These are phyloP conservation scores for Diospyros kaki DNA, from an alignment of 148 eudicot species.

Conservation along the genomic window DNA sequence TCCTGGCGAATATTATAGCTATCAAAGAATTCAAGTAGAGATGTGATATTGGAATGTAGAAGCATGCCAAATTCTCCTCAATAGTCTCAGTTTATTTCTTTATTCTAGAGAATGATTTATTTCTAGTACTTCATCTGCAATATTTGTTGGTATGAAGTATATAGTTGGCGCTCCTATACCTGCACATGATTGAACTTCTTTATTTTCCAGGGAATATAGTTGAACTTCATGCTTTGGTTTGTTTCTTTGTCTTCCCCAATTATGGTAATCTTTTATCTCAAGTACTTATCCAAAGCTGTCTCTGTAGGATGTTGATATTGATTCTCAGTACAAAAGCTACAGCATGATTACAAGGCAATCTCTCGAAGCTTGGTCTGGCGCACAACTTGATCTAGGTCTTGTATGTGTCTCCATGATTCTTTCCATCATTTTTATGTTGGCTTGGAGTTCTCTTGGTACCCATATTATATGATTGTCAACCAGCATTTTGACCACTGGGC, in stretches of 20 bases:
- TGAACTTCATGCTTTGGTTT: not conserved
- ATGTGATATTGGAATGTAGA: not conserved
- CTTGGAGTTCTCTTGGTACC: slow-evolving; percentile 3
- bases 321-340: slow-evolving; percentile 65
- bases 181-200: not conserved
- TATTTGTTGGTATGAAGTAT: not conserved
- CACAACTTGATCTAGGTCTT: slow-evolving; percentile 78
- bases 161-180: no score
- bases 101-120: not conserved
- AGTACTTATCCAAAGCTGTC: slow-evolving; percentile 1
- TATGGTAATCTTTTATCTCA: not conserved
- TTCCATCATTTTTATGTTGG: not conserved
- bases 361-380: slow-evolving; percentile 92
- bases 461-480: not conserved
- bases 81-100: not conserved
- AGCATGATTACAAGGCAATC: slow-evolving; percentile 63
- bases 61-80: not conserved
- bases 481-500: not conserved
- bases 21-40: not conserved
- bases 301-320: slow-evolving; percentile 67
- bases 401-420: slow-evolving; percentile 49
- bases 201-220: not conserved
- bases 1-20: not conserved
- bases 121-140: not conserved
- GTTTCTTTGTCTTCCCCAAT: not conserved